A percentile compares a stretch with the other conserved stretches of the same genome.
Conservation (phyloP, 1,139 yeast genomes). For the Arxiozyma telluris region DNA sequence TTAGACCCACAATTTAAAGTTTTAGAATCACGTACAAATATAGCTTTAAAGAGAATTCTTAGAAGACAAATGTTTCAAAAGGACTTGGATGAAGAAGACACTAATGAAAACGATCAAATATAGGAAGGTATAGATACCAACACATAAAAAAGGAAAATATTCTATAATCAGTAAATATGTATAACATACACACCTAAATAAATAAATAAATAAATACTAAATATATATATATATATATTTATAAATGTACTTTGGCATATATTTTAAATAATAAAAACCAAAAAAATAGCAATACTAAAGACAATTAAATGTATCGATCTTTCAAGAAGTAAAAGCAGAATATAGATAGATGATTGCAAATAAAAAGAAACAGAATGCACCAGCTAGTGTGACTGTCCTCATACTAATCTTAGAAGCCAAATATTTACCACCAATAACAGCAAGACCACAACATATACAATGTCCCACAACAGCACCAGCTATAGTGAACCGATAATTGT, state of each 20-base stretch:
- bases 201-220: not conserved
- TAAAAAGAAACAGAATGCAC: constrained; percentile 74
- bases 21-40: constrained; percentile 35
- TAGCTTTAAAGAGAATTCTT: constrained; percentile 34
- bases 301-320: not conserved
- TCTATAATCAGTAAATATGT: not conserved
- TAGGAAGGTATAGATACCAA: not conserved
- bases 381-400: constrained; percentile 87
- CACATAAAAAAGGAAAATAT: not conserved
- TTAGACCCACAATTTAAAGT: constrained; percentile 32
- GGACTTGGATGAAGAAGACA: constrained; percentile 4
- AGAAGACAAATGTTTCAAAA: constrained; percentile 30
- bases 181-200: not conserved
- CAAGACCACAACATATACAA: constrained; percentile 78
- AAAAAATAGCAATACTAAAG: not conserved
- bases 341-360: constrained; percentile 75
- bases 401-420: constrained; percentile 83
- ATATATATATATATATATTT: no score
- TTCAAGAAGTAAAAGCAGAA: constrained; percentile 38
- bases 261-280: no score
- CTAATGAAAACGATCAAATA: not conserved
- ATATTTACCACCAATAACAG: constrained; percentile 89
- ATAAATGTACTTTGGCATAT: no score
- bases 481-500: constrained; percentile 83
- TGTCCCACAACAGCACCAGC: constrained; percentile 89